These are phyloP conservation scores for Penicillium silybi DNA, from an alignment of 495 filamentous ascomycete species.

Conservation along the genomic window DNA sequence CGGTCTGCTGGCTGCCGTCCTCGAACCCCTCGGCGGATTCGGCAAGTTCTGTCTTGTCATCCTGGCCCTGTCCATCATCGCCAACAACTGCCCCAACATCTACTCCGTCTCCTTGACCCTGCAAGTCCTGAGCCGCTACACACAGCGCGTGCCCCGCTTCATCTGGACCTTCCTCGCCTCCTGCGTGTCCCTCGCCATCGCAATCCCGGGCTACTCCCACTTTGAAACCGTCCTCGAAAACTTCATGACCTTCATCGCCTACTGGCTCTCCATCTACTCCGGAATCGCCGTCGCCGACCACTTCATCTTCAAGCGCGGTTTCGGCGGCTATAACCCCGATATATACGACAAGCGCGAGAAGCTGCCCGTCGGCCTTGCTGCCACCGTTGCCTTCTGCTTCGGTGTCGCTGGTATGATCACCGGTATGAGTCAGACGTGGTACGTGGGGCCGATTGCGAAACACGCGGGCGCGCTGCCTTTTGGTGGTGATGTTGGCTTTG, in stretches of 20 bases:
- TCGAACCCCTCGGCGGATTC: constrained; percentile 66
- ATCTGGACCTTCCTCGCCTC: constrained; percentile 70
- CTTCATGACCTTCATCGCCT: constrained; percentile 76
- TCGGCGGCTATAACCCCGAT: constrained; percentile 57
- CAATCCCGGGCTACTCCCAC: constrained; percentile 71
- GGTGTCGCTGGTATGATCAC: constrained; percentile 70
- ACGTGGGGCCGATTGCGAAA: constrained; percentile 64
- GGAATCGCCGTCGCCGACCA: constrained; percentile 70
- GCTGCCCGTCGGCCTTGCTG: constrained; percentile 70
- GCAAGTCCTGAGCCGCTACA: constrained; percentile 63
- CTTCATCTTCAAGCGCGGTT: constrained; percentile 68
- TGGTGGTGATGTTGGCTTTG: constrained; percentile 75
- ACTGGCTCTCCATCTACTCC: constrained; percentile 83
- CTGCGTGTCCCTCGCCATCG: constrained; percentile 66
- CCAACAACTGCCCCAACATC: constrained; percentile 86
- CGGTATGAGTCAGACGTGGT: constrained; percentile 79
- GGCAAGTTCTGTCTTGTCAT: constrained; percentile 81
- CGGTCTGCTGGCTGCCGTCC: constrained; percentile 64
- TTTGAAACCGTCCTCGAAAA: constrained; percentile 71
- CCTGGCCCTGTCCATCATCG: constrained; percentile 73
- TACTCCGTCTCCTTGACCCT: constrained; percentile 77
- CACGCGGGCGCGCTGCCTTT: constrained; percentile 51
- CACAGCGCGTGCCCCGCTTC: constrained; percentile 70
- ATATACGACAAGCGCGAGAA: constrained; percentile 55
- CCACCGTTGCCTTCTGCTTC: constrained; percentile 60